Conservation (phyloP, 306 rosid species). For the Lathyrus sativus region DNA sequence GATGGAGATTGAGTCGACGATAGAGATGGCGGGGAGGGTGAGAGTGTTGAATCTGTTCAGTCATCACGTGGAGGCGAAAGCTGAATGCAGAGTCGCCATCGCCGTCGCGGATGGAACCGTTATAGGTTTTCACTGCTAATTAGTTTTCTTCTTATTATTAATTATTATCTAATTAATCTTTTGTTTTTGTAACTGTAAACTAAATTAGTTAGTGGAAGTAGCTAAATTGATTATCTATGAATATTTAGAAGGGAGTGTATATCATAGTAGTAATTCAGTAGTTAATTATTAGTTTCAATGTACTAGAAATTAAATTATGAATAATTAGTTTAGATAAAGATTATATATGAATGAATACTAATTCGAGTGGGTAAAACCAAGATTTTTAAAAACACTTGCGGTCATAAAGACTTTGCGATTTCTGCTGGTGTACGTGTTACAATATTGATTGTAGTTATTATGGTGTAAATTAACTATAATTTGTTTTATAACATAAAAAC, state of each 20-base stretch:
- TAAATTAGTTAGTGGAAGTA: neutral
- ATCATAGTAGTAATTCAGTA: neutral
- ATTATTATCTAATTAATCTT: neutral
- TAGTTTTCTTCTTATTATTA: neutral
- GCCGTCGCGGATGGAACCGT: slow-evolving; percentile 76
- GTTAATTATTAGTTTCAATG: neutral
- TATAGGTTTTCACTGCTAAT: slow-evolving; percentile 78
- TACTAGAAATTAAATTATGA: neutral
- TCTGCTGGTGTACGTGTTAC: too few species aligned
- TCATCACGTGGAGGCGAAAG: slow-evolving; percentile 64
- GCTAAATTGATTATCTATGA: neutral
- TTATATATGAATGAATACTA: too few species aligned
- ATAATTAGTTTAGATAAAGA: neutral
- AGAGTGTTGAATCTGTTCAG: slow-evolving; percentile 77
- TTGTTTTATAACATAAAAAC: too few species aligned
- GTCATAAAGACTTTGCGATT: too few species aligned
- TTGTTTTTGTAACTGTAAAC: slow-evolving; percentile 17
- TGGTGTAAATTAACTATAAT: too few species aligned
- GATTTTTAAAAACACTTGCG: too few species aligned
- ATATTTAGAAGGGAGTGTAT: neutral
- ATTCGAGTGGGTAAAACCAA: too few species aligned
- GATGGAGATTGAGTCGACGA: slow-evolving; percentile 70
- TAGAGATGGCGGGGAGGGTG: slow-evolving; percentile 76
- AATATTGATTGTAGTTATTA: too few species aligned
- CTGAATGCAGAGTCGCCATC: slow-evolving; percentile 62